Evolutionary conservation across 192 early-diverging fungal genomes (phyloP).

Genomic region (Paraglomus occultum): DNA sequence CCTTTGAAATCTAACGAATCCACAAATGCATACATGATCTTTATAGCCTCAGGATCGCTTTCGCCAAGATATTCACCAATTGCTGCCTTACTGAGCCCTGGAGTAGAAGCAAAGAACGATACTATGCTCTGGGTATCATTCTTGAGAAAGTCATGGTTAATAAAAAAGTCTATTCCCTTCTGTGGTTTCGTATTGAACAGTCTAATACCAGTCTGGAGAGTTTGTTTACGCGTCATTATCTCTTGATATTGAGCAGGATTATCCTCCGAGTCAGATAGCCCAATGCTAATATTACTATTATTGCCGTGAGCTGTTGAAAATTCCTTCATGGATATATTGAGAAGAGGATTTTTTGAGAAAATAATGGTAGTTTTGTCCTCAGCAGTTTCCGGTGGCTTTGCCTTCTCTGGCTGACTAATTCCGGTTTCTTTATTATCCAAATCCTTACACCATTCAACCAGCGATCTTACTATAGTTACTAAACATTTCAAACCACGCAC

Average conservation of each 20-base stretch:
- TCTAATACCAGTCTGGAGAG: conserved; percentile 70
- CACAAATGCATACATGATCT: conserved; percentile 93
- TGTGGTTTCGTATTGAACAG: conserved; percentile 86
- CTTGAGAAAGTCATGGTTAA: conserved; percentile 69
- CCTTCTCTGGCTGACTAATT: conserved; percentile 16
- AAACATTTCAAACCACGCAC: conserved; percentile 56
- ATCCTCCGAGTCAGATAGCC: conserved; percentile 53
- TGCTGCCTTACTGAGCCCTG: conserved; percentile 81
- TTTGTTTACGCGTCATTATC: conserved; percentile 83
- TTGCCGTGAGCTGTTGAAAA: conserved; percentile 37
- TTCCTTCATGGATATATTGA: conserved; percentile 37
- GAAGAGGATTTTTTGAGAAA: conserved; percentile 44
- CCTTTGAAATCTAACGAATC: conserved; percentile 80
- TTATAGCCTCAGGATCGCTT: conserved; percentile 84
- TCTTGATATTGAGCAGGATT: conserved; percentile 85
- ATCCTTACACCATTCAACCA: conserved; percentile 67
- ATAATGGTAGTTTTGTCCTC: conserved; percentile 38
- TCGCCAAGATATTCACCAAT: conserved; percentile 94
- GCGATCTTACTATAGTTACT: conserved; percentile 59
- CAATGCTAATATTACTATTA: conserved; percentile 36
- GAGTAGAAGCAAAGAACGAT: conserved; percentile 65
- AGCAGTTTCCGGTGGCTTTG: conserved; percentile 6
- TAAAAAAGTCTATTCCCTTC: conserved; percentile 81
- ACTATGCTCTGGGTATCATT: conserved; percentile 75
- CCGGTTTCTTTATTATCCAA: conserved; percentile 32